A percentile compares a stretch with the other conserved stretches of the same genome.
Evolutionary conservation across 306 rosid genomes (phyloP).

Genomic region (Cyamopsis tetragonoloba): DNA sequence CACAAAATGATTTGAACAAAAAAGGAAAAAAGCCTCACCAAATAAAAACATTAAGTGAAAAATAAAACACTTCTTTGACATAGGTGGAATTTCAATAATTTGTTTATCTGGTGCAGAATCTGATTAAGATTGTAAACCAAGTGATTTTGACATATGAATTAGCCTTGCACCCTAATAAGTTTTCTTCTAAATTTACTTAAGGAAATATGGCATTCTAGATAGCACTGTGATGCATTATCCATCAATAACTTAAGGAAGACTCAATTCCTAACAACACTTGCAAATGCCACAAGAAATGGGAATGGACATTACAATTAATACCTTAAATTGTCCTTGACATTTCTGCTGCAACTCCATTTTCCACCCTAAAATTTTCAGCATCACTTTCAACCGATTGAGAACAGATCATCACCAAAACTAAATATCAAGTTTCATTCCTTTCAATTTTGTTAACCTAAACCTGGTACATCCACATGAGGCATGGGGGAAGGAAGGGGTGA

Average conservation of each 20-base stretch:
- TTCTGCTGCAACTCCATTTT: too few species aligned
- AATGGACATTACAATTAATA: background rate
- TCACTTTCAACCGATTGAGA: background rate
- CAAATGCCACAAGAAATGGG: background rate
- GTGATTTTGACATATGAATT: background rate
- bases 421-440: constrained; percentile 19
- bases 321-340: background rate
- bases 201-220: background rate
- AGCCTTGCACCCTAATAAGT: background rate
- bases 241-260: background rate
- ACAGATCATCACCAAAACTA: background rate
- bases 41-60: background rate
- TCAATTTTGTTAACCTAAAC: background rate
- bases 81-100: background rate
- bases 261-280: background rate
- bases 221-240: background rate
- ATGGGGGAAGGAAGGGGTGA: constrained; percentile 32
- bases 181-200: background rate
- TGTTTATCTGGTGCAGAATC: background rate
- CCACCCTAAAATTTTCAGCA: background rate
- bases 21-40: too few species aligned
- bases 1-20: too few species aligned
- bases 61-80: background rate
- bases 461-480: constrained; percentile 39
- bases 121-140: background rate